Base-by-base conservation (phyloP, 768 basidiomycete genomes). In the Mycena polygramma region DNA sequence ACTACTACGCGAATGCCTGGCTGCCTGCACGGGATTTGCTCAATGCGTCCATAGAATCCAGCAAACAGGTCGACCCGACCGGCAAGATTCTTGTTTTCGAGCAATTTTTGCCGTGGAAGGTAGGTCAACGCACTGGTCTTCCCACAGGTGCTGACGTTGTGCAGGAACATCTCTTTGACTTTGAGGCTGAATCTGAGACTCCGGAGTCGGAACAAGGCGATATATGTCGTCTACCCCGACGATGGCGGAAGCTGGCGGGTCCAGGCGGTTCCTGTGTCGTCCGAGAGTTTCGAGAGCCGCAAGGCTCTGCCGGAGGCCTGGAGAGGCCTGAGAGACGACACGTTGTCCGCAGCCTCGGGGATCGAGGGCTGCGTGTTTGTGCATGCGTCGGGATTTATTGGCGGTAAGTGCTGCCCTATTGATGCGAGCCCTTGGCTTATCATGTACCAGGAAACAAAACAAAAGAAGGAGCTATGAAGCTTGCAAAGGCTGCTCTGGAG, bases 301-400 rank as follows among this genome's bases (percentile, higher is more conserved):
- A 98, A 97, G 81, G 91, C 96, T 2, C 84, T 99, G 48, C 98
- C 98, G 2, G 96, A 98, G 77, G 84, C 86, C 71, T 99, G 98
- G 98, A 88, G 97, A 70, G 98, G 98, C 8, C 81, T 96, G 46
- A 86, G 98, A 55, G 97, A 99, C 79, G 93, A 94, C 13, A 87
- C 88, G 53, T 83, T 99, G 48, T 93, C 92, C 55, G 82, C 88
- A 72, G 81, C 88, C 9, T 89, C 89, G 19, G 94, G 95, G 3
- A 90, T 98, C 69, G 87, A 89, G 0, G 95, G 92, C 1, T 88
- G 97, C 60, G 89, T 98, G 63, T 99, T 99, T 77, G 91, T 97
- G 30, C 98, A 99, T 81, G 95, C 97, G 1, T 93, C 92, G 68
- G 98, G 98, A 10, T 99, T 99, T 80, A 99, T 96, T 76, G 98